Conservation (phyloP, 1,284 basidiomycete genomes). For the Phlebopus sp. region DNA sequence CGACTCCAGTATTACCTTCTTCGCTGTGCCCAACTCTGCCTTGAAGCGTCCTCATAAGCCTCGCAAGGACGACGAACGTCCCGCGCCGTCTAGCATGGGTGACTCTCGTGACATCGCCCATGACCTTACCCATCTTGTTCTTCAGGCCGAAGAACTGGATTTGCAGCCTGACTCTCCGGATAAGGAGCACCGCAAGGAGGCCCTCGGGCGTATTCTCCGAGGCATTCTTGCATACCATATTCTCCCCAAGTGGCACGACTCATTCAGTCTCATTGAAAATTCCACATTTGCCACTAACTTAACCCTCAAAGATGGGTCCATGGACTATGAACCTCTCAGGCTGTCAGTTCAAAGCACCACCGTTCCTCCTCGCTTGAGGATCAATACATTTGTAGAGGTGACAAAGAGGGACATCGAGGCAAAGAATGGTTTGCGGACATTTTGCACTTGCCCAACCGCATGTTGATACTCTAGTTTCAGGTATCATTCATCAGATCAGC, state of each 20-base stretch:
- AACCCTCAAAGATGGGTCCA: conserved; percentile 46
- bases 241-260: conserved; percentile 44
- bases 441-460: not conserved
- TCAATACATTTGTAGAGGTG: conserved; percentile 60
- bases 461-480: conserved; percentile 24
- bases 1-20: conserved; percentile 48
- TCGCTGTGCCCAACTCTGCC: conserved; percentile 48
- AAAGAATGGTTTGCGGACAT: conserved; percentile 47
- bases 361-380: conserved; percentile 33
- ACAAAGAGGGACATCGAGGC: conserved; percentile 46
- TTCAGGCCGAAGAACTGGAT: conserved; percentile 25
- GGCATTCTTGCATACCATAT: conserved; percentile 64
- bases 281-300: conserved; percentile 59
- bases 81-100: not conserved
- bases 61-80: conserved; percentile 4
- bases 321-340: conserved; percentile 54
- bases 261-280: conserved; percentile 50
- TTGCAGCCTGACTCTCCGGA: conserved; percentile 32
- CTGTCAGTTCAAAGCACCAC: conserved; percentile 47
- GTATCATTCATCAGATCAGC: conserved; percentile 58
- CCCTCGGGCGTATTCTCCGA: conserved; percentile 52
- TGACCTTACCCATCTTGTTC: conserved; percentile 20
- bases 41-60: conserved; percentile 32
- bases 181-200: conserved; percentile 51
- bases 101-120: conserved; percentile 2